Evolutionary conservation across 176 grass and related monocot genomes (phyloP).

Genomic region (Chrysopogon serrulatus): DNA sequence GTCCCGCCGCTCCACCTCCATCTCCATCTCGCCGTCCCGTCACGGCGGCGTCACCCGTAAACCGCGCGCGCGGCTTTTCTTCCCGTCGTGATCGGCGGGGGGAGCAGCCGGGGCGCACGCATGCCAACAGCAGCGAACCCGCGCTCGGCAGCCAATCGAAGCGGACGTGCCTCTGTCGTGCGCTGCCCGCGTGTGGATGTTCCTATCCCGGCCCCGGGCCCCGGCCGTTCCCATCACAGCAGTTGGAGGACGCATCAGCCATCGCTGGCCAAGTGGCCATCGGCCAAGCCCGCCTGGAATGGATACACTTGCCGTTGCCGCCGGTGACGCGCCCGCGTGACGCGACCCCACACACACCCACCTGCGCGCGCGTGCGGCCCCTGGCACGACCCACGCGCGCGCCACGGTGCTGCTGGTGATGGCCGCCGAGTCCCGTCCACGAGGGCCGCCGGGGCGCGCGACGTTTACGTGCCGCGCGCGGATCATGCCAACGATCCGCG

Average conservation of each 20-base stretch:
- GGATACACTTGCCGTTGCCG: no score
- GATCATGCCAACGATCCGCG: neutral
- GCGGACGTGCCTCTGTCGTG: neutral
- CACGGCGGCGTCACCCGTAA: no score
- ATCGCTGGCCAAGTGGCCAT: neutral
- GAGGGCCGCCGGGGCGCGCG: neutral
- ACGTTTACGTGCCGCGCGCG: neutral
- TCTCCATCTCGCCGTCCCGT: no score
- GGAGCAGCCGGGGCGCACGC: neutral
- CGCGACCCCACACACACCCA: neutral
- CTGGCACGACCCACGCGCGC: neutral
- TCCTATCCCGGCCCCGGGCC: neutral
- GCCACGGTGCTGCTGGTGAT: neutral
- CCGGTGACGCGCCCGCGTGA: neutral
- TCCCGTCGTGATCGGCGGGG: neutral
- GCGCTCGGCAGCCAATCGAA: neutral
- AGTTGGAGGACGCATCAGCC: neutral
- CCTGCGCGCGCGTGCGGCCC: constrained; percentile 2
- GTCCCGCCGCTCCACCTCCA: neutral
- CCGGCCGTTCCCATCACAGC: no score
- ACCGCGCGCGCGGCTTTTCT: neutral
- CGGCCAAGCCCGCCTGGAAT: neutral
- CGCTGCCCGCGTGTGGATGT: no score
- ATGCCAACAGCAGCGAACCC: neutral
- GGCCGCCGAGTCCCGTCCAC: neutral